Conservation (phyloP, 768 basidiomycete species). For the Lepiota venenata region DNA sequence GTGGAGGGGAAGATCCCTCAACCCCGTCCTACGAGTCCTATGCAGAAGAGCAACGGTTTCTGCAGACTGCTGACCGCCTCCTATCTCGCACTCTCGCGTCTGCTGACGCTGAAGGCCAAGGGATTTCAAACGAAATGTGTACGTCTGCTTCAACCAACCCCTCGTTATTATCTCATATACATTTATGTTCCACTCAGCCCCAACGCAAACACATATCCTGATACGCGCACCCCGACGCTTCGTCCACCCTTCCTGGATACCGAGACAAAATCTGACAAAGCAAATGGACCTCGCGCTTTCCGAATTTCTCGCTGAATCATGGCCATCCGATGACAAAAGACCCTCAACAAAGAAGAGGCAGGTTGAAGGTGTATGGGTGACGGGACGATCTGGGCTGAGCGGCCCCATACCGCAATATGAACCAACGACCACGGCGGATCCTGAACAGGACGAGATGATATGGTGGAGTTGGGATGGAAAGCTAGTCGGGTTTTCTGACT, state of each 20-base stretch:
- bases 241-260: conserved; percentile 43
- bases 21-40: conserved; percentile 19
- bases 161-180: background rate
- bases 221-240: conserved; percentile 46
- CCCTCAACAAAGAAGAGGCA: conserved; percentile 20
- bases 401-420: conserved; percentile 5
- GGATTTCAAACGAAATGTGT: conserved; percentile 36
- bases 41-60: conserved; percentile 27
- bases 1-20: background rate
- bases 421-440: background rate
- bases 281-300: conserved; percentile 35
- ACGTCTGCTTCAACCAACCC: background rate
- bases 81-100: conserved; percentile 33
- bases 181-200: conserved; percentile 24
- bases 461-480: conserved; percentile 66
- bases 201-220: conserved; percentile 44
- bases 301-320: conserved; percentile 38
- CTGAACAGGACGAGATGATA: conserved; percentile 47
- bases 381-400: conserved; percentile 22
- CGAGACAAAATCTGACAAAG: conserved; percentile 37
- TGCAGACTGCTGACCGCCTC: conserved; percentile 31
- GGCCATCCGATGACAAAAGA: background rate
- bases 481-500: conserved; percentile 48
- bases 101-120: conserved; percentile 29
- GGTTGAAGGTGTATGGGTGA: conserved; percentile 50